Evolutionary conservation across 1,284 basidiomycete genomes (phyloP).

Genomic region (Thecaphora frezii): DNA sequence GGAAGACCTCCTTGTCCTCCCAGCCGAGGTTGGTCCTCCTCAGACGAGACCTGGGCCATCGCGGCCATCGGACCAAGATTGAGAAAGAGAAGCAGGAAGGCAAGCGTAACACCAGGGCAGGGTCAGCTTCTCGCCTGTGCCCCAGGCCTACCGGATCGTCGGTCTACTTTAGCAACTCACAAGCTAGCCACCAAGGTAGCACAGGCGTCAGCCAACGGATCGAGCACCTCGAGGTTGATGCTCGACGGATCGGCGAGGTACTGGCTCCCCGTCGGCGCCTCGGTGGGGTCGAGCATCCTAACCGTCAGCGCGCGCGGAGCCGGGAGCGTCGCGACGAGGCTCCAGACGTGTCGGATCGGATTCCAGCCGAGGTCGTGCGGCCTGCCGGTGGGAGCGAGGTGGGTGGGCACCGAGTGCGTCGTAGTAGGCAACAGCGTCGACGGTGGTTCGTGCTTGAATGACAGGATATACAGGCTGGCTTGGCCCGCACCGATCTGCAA

Average conservation of each 20-base stretch:
- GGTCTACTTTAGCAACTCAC: neutral
- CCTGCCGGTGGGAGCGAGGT: neutral
- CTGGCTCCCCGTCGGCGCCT: neutral
- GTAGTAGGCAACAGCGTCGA: neutral
- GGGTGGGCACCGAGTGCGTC: neutral
- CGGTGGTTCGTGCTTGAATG: slow-evolving; percentile 1
- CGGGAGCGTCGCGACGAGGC: neutral
- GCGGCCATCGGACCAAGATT: too few relatives aligned
- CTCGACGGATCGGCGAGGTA: neutral
- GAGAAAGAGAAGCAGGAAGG: too few relatives aligned
- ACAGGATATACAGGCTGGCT: slow-evolving; percentile 3
- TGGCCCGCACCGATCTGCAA: slow-evolving; percentile 8
- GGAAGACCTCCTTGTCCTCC: slow-evolving; percentile 13
- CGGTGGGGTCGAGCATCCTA: neutral
- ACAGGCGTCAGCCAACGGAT: neutral
- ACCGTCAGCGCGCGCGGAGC: neutral
- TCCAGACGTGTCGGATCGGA: neutral
- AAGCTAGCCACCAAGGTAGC: neutral
- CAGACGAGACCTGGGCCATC: slow-evolving; percentile 2
- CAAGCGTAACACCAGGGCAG: too few relatives aligned
- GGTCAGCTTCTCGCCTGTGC: too few relatives aligned
- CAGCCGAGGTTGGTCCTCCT: slow-evolving; percentile 9
- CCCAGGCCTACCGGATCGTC: neutral
- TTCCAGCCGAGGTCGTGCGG: neutral
- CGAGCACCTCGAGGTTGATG: neutral